Evolutionary conservation across 202 grass and related monocot genomes (phyloP), one percentile per base, ranked within the genome.

Genomic region (Miscanthus sacchariflorus): DNA sequence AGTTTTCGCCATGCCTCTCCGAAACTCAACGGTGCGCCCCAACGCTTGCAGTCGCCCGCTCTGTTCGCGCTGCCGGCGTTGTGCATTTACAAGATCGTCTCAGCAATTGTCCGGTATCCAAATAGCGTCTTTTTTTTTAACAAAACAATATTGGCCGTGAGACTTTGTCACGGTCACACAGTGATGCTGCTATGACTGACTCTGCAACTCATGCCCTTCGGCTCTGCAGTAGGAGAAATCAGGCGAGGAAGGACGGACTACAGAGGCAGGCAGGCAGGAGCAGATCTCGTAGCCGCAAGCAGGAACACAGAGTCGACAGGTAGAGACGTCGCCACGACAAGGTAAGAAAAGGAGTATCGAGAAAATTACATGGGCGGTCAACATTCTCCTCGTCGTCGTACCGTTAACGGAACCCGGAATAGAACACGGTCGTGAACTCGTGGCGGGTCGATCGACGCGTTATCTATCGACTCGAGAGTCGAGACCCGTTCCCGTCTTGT

Each of bases 221-320:
- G 25, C 9, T 89, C n/a, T 89, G 68, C 81, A 84, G 90, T 9
- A 89, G 35, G 68, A 89, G 44, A 45, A 10, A 12, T 74, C 70
- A 27, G 68, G 75, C 59, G 1, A 59, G 28, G 46, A 65, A 46
- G 33, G 18, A 65, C n/a, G 6, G 67, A 35, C 19, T 21, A 59
- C 19, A 59, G 7, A 10, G 9, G 23, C 61, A 12, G 30, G 36
- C 36, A 38, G 42, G 63, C 9, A 15, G 43, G 1, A n/a, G 18
- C 5, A 56, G 54, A 58, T 58, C 18, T 58, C 17, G 49, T 33
- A 50, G 54, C 12, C 7, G 67, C 46, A 70, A 76, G 81, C n/a
- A 15, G 35, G 25, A n/a, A 30, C 68, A 24, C 39, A 36, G 52
- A 45, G 77, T 39, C 12, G 70, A 63, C 61, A 70, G 25, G 38